phyloP scores from a whole-genome alignment of 1,284 basidiomycete genomes.

The Boletus semigastroideus region DNA sequence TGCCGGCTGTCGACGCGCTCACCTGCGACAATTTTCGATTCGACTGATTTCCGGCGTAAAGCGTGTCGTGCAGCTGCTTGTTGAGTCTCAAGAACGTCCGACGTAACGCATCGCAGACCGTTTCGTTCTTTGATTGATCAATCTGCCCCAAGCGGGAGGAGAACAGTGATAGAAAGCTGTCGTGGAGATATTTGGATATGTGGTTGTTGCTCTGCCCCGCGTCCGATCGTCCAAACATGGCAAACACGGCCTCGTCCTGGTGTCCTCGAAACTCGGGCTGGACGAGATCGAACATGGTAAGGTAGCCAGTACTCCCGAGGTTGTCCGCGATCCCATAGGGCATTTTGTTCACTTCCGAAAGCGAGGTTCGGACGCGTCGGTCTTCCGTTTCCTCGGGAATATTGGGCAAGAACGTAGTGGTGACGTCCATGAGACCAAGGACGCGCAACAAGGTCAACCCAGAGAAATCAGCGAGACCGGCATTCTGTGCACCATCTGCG shows the following conservation, averaged over 20 bases:
- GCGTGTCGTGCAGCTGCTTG: slow-evolving; percentile 68
- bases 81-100: slow-evolving; percentile 87
- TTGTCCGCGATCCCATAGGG: slow-evolving; percentile 97
- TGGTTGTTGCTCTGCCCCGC: slow-evolving; percentile 64
- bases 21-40: slow-evolving; percentile 69
- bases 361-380: slow-evolving; percentile 89
- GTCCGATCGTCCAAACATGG: slow-evolving; percentile 87
- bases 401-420: slow-evolving; percentile 74
- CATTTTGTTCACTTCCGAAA: slow-evolving; percentile 91
- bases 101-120: slow-evolving; percentile 73
- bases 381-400: slow-evolving; percentile 92
- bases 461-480: slow-evolving; percentile 80
- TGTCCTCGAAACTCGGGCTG: slow-evolving; percentile 83
- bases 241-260: slow-evolving; percentile 88
- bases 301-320: slow-evolving; percentile 75
- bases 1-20: slow-evolving; percentile 46
- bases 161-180: slow-evolving; percentile 72
- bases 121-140: slow-evolving; percentile 42
- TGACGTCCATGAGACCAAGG: slow-evolving; percentile 97
- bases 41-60: slow-evolving; percentile 44
- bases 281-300: slow-evolving; percentile 93
- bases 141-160: slow-evolving; percentile 52
- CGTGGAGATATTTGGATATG: slow-evolving; percentile 79
- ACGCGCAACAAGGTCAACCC: slow-evolving; percentile 80
- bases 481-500: slow-evolving; percentile 21